Base-by-base conservation (phyloP, 495 filamentous ascomycete species). In the Articulospora tetracladia region DNA sequence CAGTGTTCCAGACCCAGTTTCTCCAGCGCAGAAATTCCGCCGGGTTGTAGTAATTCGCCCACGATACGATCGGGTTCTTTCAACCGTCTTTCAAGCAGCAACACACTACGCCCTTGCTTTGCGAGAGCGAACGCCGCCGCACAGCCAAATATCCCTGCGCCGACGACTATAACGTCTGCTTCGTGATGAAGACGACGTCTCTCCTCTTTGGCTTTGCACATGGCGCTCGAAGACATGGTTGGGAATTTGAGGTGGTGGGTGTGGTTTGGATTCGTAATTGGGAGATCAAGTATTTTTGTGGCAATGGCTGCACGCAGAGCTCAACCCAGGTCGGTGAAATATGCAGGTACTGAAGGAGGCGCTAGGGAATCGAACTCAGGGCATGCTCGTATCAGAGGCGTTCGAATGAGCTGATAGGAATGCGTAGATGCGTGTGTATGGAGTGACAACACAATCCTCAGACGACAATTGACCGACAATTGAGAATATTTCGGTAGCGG, bases 61-160 rank as follows among this genome's bases (percentile, higher is more conserved):
- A 98, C 93, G 67, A 98, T 98, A 57, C 94, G 86, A 76, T 98
- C 91, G 13, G 94, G 94, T 76, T 97, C 90, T 74, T 93, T 92
- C 71, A 97, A 76, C 72, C 87, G 93, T 63, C 79, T 79, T 74
- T 98, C 94, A 22, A 98, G 82, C 52, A 98, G 76, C n/a, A 96
- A 81, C 17, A 98, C 92, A 69, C 87, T 93, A 34, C 94, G 86
- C 13, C 92, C 92, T 72, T 98, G 95, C 48, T 83, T 83, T 13
- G 86, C 86, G 36, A 93, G 82, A 27, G 92, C 87, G 49, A 89
- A 83, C 6, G 95, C 86, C n/a, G 92, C 76, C 7, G 94, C 91
- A 70, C 91, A 95, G 20, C 94, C 94, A 44, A 96, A 79, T 56
- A 98, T 79, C 53, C 94, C 94, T 0, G 91, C 94, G 62, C 94